These are phyloP conservation scores for Malassezia yamatoensis DNA, from an alignment of 1,284 basidiomycete genomes.

Conservation along the genomic window DNA sequence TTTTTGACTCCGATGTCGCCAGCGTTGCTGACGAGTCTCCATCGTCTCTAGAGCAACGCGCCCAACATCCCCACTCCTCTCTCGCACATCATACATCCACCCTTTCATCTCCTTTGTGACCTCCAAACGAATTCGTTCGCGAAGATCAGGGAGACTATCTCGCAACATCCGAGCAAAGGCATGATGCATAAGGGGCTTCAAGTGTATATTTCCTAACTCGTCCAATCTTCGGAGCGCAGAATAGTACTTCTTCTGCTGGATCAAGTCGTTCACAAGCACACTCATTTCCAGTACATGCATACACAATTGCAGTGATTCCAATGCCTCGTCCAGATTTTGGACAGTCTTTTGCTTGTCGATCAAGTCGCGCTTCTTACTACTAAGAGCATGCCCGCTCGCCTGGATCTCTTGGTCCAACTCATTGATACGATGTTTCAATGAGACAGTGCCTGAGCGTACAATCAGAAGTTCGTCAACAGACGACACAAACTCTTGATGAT, in stretches of 20 bases:
- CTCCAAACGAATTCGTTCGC: constrained; percentile 76
- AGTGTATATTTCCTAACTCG: constrained; percentile 71
- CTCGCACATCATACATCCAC: constrained; percentile 90
- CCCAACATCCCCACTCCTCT: constrained; percentile 76
- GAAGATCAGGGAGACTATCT: constrained; percentile 78
- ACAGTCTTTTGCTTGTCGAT: constrained; percentile 84
- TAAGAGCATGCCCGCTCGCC: constrained; percentile 33
- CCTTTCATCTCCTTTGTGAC: constrained; percentile 92
- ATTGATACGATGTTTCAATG: constrained; percentile 53
- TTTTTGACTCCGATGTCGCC: constrained; percentile 54
- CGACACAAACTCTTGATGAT: constrained; percentile 94
- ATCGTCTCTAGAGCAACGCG: constrained; percentile 79
- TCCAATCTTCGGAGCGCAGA: constrained; percentile 60
- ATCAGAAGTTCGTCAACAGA: constrained; percentile 90
- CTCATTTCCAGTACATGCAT: constrained; percentile 85
- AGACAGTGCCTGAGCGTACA: constrained; percentile 64
- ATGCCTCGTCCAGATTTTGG: constrained; percentile 85
- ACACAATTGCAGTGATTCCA: constrained; percentile 85
- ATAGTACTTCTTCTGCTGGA: constrained; percentile 82
- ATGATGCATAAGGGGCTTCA: constrained; percentile 70
- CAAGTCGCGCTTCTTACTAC: constrained; percentile 29
- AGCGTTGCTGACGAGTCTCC: constrained; percentile 71
- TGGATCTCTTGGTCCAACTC: constrained; percentile 56
- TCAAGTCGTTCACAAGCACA: constrained; percentile 84
- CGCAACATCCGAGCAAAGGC: constrained; percentile 86